Conservation (phyloP, 768 basidiomycete species). For the Phaffia australis region DNA sequence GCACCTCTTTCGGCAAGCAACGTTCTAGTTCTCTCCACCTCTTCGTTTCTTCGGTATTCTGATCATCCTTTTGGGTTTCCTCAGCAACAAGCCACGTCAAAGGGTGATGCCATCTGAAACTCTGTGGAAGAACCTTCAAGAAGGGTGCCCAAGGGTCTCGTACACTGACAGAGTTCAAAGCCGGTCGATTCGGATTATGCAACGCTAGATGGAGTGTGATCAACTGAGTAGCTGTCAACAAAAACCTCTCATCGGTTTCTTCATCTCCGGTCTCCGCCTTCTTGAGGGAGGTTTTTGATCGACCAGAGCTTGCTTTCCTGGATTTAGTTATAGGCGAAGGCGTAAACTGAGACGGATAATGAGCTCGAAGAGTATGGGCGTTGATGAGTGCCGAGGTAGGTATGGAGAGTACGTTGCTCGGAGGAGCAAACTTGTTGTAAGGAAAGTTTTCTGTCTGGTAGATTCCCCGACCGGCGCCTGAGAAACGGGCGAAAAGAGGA, state of each 20-base stretch:
- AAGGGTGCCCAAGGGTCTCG: constrained; percentile 44
- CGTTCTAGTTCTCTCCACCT: constrained; percentile 38
- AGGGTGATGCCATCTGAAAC: constrained; percentile 65
- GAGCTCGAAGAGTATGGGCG: constrained; percentile 51
- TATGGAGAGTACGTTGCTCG: constrained; percentile 49
- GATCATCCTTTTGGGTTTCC: constrained; percentile 34
- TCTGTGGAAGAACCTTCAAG: constrained; percentile 60
- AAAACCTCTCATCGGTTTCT: constrained; percentile 5
- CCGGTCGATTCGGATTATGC: constrained; percentile 38
- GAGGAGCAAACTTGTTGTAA: constrained; percentile 12
- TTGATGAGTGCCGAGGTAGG: constrained; percentile 66
- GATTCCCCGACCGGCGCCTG: constrained; percentile 23
- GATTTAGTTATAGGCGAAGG: constrained; percentile 8
- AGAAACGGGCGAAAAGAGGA: neutral
- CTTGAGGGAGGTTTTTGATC: neutral
- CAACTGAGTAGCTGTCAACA: constrained; percentile 54
- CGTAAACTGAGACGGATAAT: constrained; percentile 46
- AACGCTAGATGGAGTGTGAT: constrained; percentile 71
- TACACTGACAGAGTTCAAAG: constrained; percentile 26
- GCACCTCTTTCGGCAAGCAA: constrained; percentile 25
- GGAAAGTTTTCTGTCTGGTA: constrained; percentile 2
- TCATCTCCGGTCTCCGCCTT: neutral
- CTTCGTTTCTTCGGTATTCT: constrained; percentile 29
- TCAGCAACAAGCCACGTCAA: constrained; percentile 51
- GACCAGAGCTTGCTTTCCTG: constrained; percentile 33